Conservation (phyloP, 108 stramenopile genomes). For the Chaetoceros muelleri region DNA sequence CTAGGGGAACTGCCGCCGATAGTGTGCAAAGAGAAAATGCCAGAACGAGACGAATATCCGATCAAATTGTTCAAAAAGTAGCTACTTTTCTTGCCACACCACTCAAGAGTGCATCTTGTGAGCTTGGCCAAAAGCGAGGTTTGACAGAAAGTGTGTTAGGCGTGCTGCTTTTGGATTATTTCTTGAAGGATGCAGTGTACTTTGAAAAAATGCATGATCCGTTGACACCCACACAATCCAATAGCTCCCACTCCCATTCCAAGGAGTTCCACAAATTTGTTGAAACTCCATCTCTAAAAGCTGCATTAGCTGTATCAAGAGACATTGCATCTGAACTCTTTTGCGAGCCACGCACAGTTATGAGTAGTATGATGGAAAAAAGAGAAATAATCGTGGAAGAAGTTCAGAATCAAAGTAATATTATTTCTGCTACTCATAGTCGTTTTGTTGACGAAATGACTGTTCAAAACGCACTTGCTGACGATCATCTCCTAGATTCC, state of each 20-base stretch:
- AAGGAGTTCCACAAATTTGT: too few species aligned
- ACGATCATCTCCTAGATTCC: too few species aligned
- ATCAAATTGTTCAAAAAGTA: slow-evolving; percentile 44
- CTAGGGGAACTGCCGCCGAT: slow-evolving; percentile 58
- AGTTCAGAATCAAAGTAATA: background rate
- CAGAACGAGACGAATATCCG: slow-evolving; percentile 50
- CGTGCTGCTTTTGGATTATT: slow-evolving; percentile 21
- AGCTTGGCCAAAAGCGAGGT: slow-evolving; percentile 6
- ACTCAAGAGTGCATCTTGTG: slow-evolving; percentile 11
- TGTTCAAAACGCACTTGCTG: too few species aligned
- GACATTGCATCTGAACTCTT: background rate
- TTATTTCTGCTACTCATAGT: background rate
- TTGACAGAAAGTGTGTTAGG: slow-evolving; percentile 31
- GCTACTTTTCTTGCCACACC: slow-evolving; percentile 21
- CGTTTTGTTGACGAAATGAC: background rate
- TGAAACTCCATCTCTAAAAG: background rate
- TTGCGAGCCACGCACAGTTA: background rate
- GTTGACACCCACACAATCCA: background rate
- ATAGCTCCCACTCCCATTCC: background rate
- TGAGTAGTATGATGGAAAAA: background rate
- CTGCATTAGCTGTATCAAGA: background rate
- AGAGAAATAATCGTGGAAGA: background rate
- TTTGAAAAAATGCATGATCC: background rate
- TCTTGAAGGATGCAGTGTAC: background rate
- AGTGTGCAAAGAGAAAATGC: slow-evolving; percentile 65